Evolutionary conservation across 257 asterid species (phyloP).

Genomic region (Ajuga chamaepitys): DNA sequence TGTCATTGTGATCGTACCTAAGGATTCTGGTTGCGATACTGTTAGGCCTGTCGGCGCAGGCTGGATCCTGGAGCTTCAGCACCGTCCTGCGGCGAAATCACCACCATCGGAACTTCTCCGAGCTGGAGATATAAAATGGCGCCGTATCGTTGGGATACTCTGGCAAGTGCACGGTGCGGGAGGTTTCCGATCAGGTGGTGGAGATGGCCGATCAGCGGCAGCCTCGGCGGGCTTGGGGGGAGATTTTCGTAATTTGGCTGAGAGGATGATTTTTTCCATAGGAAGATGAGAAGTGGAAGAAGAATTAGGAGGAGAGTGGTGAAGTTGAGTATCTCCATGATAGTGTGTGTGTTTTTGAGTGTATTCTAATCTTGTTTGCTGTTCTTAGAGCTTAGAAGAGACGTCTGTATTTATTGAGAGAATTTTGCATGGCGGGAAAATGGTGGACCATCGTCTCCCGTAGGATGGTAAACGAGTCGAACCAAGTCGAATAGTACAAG

Average conservation of each 20-base stretch:
- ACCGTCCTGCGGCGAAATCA: slow-evolving; percentile 25
- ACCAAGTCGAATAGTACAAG: too few relatives aligned
- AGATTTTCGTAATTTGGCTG: background rate
- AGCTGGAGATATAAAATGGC: slow-evolving; percentile 30
- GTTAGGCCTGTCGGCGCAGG: slow-evolving; percentile 28
- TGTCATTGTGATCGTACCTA: slow-evolving; percentile 15
- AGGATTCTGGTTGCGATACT: slow-evolving; percentile 13
- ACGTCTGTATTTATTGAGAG: too few relatives aligned
- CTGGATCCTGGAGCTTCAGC: slow-evolving; percentile 23
- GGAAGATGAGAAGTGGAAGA: slow-evolving; percentile 4
- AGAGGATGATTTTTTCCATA: background rate
- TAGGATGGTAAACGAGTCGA: too few relatives aligned
- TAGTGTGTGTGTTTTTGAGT: too few relatives aligned
- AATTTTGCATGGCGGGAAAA: too few relatives aligned
- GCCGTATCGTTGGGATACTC: slow-evolving; percentile 24
- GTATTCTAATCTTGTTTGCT: too few relatives aligned
- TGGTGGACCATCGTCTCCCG: too few relatives aligned
- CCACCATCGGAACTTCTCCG: slow-evolving; percentile 26
- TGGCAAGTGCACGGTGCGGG: slow-evolving; percentile 15
- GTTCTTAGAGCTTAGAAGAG: too few relatives aligned
- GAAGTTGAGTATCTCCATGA: background rate
- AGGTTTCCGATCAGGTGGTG: slow-evolving; percentile 26
- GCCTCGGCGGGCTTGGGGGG: slow-evolving; percentile 25
- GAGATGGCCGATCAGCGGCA: slow-evolving; percentile 31
- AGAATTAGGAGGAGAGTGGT: slow-evolving; percentile 8